Evolutionary conservation across 148 eudicot species (phyloP).

Genomic region (Nepenthes mirabilis): DNA sequence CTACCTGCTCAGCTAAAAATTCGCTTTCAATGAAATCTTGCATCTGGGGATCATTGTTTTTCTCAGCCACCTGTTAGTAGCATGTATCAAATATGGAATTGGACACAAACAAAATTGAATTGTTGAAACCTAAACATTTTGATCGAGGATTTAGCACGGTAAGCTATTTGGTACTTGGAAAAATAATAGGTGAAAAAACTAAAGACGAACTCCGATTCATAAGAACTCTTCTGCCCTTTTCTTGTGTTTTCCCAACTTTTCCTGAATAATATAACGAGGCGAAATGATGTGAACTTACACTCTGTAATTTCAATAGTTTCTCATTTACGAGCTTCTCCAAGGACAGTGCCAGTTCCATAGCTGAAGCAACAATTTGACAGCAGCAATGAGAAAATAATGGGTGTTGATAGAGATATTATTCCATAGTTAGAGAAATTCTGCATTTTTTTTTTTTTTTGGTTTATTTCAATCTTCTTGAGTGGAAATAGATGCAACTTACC

Average conservation of each 20-base stretch:
- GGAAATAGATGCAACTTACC: slow-evolving; percentile 23
- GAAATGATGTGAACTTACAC: slow-evolving; percentile 18
- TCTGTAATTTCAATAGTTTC: slow-evolving; percentile 51
- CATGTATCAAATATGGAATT: background rate
- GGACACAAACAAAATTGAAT: background rate
- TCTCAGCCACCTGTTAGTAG: slow-evolving; percentile 45
- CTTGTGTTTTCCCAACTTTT: background rate
- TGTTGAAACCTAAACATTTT: background rate
- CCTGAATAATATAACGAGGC: background rate
- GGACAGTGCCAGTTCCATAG: slow-evolving; percentile 78
- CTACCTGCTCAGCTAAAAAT: slow-evolving; percentile 68
- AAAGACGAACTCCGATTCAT: too few relatives aligned
- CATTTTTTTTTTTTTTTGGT: too few relatives aligned
- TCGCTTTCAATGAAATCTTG: slow-evolving; percentile 63
- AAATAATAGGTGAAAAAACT: background rate
- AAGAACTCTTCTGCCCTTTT: background rate
- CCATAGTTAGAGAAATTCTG: background rate
- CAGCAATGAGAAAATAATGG: background rate
- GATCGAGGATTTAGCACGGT: too few relatives aligned
- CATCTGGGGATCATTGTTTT: slow-evolving; percentile 61
- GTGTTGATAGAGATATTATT: background rate
- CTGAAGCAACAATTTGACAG: slow-evolving; percentile 24
- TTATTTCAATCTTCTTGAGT: background rate
- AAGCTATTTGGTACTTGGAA: too few relatives aligned
- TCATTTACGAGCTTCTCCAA: slow-evolving; percentile 76